Conservation (phyloP, 768 basidiomycete species). For the Trametes meyenii region DNA sequence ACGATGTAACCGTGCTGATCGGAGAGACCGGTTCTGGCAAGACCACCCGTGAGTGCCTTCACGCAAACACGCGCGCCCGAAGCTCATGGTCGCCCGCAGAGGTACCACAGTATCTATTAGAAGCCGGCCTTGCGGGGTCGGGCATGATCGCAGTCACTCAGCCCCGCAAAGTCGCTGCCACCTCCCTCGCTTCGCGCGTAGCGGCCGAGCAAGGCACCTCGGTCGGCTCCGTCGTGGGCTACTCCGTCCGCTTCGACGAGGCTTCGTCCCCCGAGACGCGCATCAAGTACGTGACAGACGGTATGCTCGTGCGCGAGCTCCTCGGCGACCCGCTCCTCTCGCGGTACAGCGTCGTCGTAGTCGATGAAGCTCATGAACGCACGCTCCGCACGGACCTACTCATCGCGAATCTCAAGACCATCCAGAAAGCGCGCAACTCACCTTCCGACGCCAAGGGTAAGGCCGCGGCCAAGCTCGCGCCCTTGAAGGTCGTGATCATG, state of each 20-base stretch:
- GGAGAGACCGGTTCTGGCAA: conserved; percentile 99
- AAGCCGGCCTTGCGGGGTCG: conserved; percentile 69
- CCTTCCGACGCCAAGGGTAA: conserved; percentile 40
- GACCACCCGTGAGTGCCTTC: conserved; percentile 81
- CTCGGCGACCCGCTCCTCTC: conserved; percentile 76
- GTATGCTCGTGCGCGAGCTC: conserved; percentile 95
- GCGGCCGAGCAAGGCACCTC: conserved; percentile 76
- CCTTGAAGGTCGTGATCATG: conserved; percentile 94
- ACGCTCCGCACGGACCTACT: conserved; percentile 93
- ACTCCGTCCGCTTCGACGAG: conserved; percentile 96
- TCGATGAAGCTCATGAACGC: conserved; percentile 98
- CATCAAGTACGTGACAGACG: conserved; percentile 97
- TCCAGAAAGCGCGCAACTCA: conserved; percentile 67
- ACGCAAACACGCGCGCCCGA: neutral
- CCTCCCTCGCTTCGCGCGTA: conserved; percentile 89
- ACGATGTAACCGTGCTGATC: conserved; percentile 86
- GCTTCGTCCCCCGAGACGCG: conserved; percentile 67
- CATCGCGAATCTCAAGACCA: conserved; percentile 86
- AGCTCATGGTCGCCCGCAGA: conserved; percentile 50
- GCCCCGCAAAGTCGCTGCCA: conserved; percentile 93
- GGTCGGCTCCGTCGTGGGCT: conserved; percentile 84
- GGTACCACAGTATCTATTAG: conserved; percentile 93
- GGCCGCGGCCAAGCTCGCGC: conserved; percentile 45
- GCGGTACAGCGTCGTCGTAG: conserved; percentile 83
- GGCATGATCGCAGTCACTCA: conserved; percentile 92